Evolutionary conservation across 768 basidiomycete genomes (phyloP).

Genomic region (Mycena leptocephala): DNA sequence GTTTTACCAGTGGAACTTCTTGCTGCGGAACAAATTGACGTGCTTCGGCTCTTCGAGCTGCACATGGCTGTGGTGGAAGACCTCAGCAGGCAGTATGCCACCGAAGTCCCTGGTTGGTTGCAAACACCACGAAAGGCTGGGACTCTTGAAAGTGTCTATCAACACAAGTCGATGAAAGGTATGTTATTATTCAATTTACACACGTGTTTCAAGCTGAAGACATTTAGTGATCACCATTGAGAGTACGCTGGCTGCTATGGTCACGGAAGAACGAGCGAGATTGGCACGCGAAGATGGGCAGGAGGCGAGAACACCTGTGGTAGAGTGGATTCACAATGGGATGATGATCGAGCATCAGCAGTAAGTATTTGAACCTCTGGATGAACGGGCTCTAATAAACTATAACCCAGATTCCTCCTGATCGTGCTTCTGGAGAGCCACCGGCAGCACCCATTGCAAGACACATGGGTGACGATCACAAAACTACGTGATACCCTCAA

Average conservation of each 20-base stretch:
- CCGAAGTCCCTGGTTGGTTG: conserved; percentile 1
- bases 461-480: neutral
- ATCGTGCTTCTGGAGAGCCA: conserved; percentile 12
- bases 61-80: conserved; percentile 22
- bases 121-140: neutral
- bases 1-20: neutral
- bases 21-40: neutral
- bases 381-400: neutral
- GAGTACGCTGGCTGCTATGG: conserved; percentile 1
- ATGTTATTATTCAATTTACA: neutral
- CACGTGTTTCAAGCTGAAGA: neutral
- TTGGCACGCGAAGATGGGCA: neutral
- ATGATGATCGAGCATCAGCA: neutral
- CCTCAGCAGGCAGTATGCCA: conserved; percentile 13
- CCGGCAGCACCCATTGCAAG: conserved; percentile 4
- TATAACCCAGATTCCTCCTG: neutral
- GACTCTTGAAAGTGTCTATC: neutral
- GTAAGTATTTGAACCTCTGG: neutral
- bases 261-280: neutral
- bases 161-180: conserved; percentile 8
- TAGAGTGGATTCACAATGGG: neutral
- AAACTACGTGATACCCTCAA: conserved; percentile 1
- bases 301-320: neutral
- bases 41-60: conserved; percentile 2
- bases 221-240: conserved; percentile 10